Evolutionary conservation across 176 grass and related monocot species (phyloP), one percentile per base, ranked within the genome.

Genomic region (Carex littledalei): DNA sequence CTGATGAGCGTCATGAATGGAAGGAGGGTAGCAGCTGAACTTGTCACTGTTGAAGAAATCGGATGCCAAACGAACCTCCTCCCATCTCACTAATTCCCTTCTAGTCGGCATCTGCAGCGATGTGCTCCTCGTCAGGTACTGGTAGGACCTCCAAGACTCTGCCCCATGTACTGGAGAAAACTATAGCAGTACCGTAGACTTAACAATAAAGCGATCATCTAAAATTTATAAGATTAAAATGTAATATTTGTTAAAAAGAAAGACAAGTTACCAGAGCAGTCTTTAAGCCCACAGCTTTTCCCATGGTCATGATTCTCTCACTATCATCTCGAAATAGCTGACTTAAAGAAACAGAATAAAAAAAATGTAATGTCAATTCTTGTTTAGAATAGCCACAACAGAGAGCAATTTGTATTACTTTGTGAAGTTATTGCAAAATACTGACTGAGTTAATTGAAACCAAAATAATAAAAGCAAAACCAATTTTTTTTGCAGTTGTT

Each of bases 311-410:
- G 86, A 94, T 98, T 91, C 95, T 93, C 89, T 94, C 95, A 74
- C 53, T 98, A 72, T 98, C 95, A 84, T 98, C 95, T 0, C 93
- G 85, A 89, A 98, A 98, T 55, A 98, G 86, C 95, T 98, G 92
- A 72, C 12, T 66, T 16, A 69, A n/a, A 71, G 12, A 79, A 75
- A 61, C 54, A 62, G 2, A 54, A 66, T 0, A 49, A 76, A 61
- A 13, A 81, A 31, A 21, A 1, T 21, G 16, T 11, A 52, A 63
- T 77, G 50, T 77, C 22, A 76, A 29, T 76, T 76, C 43, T 47
- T 76, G 47, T 53, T 76, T 74, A 54, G 45, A 26, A 29, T 52
- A 50, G 12, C 47, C 12, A 16, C 47, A 76, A 52, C 54, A 76
- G 54, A 26, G 10, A 54, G 11, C 20, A 26, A 54, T 24, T 53